Percentiles rank a stretch among this genome's conserved stretches.
phyloP scores from a whole-genome alignment of 2,329 filamentous ascomycete genomes.

The Zymoseptoria pseudotritici region DNA sequence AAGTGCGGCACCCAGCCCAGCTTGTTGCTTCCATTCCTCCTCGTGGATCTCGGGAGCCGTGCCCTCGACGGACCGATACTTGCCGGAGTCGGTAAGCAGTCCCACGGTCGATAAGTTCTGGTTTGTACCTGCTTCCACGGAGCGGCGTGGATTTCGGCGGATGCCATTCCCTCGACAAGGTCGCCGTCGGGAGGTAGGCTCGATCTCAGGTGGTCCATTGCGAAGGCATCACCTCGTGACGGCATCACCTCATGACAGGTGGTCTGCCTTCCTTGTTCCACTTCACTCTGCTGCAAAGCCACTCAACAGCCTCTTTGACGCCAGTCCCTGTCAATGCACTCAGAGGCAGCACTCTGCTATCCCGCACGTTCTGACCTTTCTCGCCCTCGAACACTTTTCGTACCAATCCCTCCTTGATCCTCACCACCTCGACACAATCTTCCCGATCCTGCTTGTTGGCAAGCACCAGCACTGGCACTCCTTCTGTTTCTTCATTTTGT shows the following conservation, averaged over 20 bases:
- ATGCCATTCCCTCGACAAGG: not conserved
- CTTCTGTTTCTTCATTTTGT: constrained; percentile 77
- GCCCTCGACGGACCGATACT: no score
- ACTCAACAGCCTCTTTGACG: constrained; percentile 92
- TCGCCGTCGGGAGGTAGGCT: not conserved
- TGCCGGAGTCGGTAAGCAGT: no score
- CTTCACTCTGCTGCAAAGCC: constrained; percentile 82
- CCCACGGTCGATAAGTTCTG: no score
- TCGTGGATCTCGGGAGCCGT: no score
- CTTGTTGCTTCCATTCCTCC: no score
- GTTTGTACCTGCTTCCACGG: no score
- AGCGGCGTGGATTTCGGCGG: no score
- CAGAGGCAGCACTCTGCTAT: constrained; percentile 84
- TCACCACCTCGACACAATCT: constrained; percentile 93
- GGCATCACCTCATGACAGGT: constrained; percentile 75
- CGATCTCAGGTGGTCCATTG: not conserved
- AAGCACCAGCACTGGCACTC: constrained; percentile 82
- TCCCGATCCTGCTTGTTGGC: constrained; percentile 98
- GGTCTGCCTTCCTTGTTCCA: constrained; percentile 95
- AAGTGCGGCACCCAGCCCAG: no score
- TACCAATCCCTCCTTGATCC: constrained; percentile 94
- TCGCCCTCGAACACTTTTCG: constrained; percentile 94
- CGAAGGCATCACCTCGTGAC: constrained; percentile 61
- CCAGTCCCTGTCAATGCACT: constrained; percentile 79
- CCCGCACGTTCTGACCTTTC: constrained; percentile 75